Evolutionary conservation across 1,284 basidiomycete species (phyloP).

Genomic region (Melampsora occidentalis): DNA sequence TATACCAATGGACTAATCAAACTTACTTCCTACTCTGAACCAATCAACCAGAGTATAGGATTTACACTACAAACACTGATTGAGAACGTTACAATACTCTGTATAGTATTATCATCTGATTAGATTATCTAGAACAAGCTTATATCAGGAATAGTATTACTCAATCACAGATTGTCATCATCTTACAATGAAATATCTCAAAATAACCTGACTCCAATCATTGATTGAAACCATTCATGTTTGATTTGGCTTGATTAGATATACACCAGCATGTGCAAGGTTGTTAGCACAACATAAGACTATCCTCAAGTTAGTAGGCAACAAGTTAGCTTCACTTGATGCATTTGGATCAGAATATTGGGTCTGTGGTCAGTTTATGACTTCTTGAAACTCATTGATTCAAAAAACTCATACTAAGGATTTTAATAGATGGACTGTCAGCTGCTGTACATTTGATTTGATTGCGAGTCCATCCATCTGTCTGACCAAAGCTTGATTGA

Average conservation of each 20-base stretch:
- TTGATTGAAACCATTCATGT: neutral
- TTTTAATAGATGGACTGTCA: conserved; percentile 76
- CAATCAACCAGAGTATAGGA: conserved; percentile 73
- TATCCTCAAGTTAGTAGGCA: conserved; percentile 84
- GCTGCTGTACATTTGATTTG: conserved; percentile 84
- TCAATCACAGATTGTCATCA: conserved; percentile 72
- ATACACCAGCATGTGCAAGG: conserved; percentile 89
- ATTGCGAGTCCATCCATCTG: conserved; percentile 15
- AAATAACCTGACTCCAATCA: neutral
- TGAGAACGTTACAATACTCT: conserved; percentile 87
- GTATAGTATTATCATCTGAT: conserved; percentile 81
- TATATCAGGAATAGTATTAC: conserved; percentile 90
- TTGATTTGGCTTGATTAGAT: conserved; percentile 61
- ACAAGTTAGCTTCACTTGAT: conserved; percentile 76
- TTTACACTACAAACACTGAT: conserved; percentile 83
- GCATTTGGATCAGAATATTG: conserved; percentile 86
- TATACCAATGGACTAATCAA: neutral
- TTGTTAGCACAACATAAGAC: conserved; percentile 97
- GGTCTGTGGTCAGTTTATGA: conserved; percentile 59
- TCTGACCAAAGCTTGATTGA: too few relatives aligned
- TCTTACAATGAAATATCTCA: neutral
- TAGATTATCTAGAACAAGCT: conserved; percentile 92
- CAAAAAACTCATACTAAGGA: neutral
- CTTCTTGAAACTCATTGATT: too few relatives aligned
- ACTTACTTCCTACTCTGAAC: too few relatives aligned